Base-by-base conservation (phyloP, 306 rosid species). In the Oxytropis ochrocephala region DNA sequence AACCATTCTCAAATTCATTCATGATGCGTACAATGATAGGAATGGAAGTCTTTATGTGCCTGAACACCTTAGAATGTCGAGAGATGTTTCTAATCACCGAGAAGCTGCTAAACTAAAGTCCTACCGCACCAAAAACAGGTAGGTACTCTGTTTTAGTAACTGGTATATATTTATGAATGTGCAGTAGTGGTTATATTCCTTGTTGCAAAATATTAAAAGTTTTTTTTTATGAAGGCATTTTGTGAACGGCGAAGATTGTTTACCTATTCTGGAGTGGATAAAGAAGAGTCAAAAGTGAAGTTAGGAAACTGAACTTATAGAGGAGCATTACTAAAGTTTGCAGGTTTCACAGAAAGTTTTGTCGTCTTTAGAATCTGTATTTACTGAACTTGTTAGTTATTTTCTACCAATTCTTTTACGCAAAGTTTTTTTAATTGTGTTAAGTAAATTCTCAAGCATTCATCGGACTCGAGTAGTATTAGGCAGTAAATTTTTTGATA, bases 211-310 rank as follows among this genome's bases (percentile, higher is more conserved):
- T 29, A 49, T 65, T 18, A 70, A 55, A 21, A 35, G 14, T 39
- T 75, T 74, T 78, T 71, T 52, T 5, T 24, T 76, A 8, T 71
- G 77, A 70, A 94, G 95, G 89, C 84, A 81, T 86, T 90, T 90
- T 35, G 75, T 88, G 47, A 81, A 58, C 16, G 77, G 85, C 27
- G 88, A 88, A 75, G 98, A 88, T 88, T 94, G 92, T 72, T 80
- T 68, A 17, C 80, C 51, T 60, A 78, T 94, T 82, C 81, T 90
- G 71, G 87, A 90, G 55, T 90, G 97, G 97, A 85, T 88, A 81
- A 67, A 67, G 56, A 76, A 70, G 78, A 88, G 87, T 24, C 94
- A 70, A 0, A 17, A 13, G 55, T 67, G 78, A 72, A 70, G 66
- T n/a, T n/a, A n/a, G n/a, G n/a, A n/a, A n/a, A n/a, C n/a, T n/a